phyloP scores from a whole-genome alignment of 2,329 filamentous ascomycete species.

The Fusarium longipes region DNA sequence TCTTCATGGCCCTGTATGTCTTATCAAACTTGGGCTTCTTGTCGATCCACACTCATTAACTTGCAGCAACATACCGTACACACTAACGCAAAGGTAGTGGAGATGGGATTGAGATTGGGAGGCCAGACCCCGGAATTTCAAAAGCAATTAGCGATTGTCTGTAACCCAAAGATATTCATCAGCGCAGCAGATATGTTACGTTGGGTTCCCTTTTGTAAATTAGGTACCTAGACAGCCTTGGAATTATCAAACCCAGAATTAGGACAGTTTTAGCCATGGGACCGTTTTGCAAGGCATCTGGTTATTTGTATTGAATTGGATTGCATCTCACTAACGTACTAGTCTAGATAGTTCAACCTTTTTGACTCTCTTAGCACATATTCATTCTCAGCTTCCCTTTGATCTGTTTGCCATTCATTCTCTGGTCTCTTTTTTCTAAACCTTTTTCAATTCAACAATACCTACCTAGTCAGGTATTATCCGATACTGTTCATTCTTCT shows the following conservation, averaged over 20 bases:
- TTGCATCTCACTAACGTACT: not conserved
- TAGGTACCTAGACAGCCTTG: not conserved
- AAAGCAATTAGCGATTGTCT: constrained; percentile 31
- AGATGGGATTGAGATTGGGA: constrained; percentile 20
- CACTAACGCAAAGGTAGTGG: constrained; percentile 6
- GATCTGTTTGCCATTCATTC: not conserved
- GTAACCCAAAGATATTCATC: not conserved
- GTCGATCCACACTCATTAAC: constrained; percentile 34
- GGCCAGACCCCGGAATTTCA: constrained; percentile 28
- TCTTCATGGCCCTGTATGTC: constrained; percentile 3
- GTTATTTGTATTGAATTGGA: not conserved
- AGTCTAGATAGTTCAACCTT: constrained; percentile 24
- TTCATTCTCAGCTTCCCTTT: constrained; percentile 3
- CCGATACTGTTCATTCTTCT: constrained; percentile 1
- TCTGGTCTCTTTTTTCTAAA: not conserved
- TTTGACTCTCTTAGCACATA: constrained; percentile 22
- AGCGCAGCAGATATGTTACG: not conserved
- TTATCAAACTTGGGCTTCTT: constrained; percentile 19
- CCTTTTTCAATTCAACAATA: constrained; percentile 17
- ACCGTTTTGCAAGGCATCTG: not conserved
- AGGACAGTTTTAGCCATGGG: constrained; percentile 1
- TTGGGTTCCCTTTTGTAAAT: not conserved
- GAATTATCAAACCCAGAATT: not conserved
- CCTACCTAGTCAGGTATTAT: constrained; percentile 17
- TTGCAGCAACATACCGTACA: constrained; percentile 25